Evolutionary conservation across 768 basidiomycete species (phyloP).

Genomic region (Podaxis carcinomalis): DNA sequence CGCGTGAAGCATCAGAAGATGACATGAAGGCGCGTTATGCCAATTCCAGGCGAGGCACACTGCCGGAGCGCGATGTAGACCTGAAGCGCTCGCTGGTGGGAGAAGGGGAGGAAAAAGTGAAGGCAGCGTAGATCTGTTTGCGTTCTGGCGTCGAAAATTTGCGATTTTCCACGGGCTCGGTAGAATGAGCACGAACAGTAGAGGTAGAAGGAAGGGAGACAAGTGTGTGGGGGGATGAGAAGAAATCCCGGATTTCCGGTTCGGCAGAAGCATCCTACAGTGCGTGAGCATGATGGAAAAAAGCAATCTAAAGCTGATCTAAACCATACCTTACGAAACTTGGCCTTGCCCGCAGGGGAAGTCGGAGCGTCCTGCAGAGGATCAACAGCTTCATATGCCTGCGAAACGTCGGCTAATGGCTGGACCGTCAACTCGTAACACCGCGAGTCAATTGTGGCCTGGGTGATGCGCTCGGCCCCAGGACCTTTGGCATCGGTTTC

Average conservation of each 20-base stretch:
- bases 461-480: conserved; percentile 31
- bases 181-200: conserved; percentile 17
- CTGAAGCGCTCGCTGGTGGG: conserved; percentile 53
- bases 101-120: conserved; percentile 77
- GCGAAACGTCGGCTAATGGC: conserved; percentile 72
- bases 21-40: neutral
- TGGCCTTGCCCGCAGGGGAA: conserved; percentile 23
- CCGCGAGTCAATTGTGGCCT: conserved; percentile 61
- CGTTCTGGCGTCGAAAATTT: conserved; percentile 74
- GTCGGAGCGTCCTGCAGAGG: conserved; percentile 13
- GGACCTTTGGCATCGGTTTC: conserved; percentile 26
- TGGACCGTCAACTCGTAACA: conserved; percentile 79
- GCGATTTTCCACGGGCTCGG: conserved; percentile 25
- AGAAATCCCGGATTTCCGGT: conserved; percentile 55
- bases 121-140: conserved; percentile 66
- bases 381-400: conserved; percentile 51
- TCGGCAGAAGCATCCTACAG: conserved; percentile 50
- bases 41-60: conserved; percentile 20
- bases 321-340: conserved; percentile 28
- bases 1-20: neutral
- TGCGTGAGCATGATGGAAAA: conserved; percentile 11
- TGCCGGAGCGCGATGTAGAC: conserved; percentile 28
- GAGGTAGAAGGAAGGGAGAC: conserved; percentile 22
- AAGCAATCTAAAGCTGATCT: conserved; percentile 10
- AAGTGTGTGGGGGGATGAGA: conserved; percentile 31